Base-by-base conservation (phyloP, 2,329 filamentous ascomycete genomes). In the Dactylellina cionopaga region DNA sequence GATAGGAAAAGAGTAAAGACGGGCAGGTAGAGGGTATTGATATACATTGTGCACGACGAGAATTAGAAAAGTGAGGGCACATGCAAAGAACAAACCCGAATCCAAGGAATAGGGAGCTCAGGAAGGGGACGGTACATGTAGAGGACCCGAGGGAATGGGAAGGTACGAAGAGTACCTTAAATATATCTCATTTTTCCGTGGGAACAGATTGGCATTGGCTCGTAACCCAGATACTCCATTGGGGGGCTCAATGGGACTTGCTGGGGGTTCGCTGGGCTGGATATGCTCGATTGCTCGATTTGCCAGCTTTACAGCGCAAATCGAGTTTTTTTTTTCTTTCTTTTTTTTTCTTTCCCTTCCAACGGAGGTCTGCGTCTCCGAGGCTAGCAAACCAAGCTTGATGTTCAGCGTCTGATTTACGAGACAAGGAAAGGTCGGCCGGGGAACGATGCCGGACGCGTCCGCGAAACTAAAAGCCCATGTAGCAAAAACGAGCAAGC, bases 1-100 rank as follows among this genome's bases (percentile, higher is more conserved):
- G 9, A 54, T n/a, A 70, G 65, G 65, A 56, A 51, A 44, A 70
- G 47, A 41, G 65, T 27, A 56, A 62, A 37, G 56, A 70, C 49
- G 6, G 65, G 49, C 39, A 55, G 47, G 37, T 41, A 59, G 27
- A 60, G 19, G 10, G 27, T 62, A 33, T 43, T 52, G 29, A 60
- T 47, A 69, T 55, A 69, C 64, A 69, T 69, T 44, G 24, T 65
- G 62, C 31, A 27, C 35, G 15, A 37, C 15, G 63, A 52, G 63
- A 29, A 59, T 24, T 43, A 4, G 29, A 25, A 47, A 47, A 46
- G 37, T n/a, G 37, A 43, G 15, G 15, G 22, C 7, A 43, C n/a
- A n/a, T n/a, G n/a, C n/a, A n/a, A n/a, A n/a, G 54, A 29, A 15
- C 31, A 31, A 44, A 44, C 39, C 37, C 37, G 37, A 31, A 24